A percentile compares a stretch with the other conserved stretches of the same genome.
Conservation (phyloP, 345 rosid species). For the Camelina laxa region DNA sequence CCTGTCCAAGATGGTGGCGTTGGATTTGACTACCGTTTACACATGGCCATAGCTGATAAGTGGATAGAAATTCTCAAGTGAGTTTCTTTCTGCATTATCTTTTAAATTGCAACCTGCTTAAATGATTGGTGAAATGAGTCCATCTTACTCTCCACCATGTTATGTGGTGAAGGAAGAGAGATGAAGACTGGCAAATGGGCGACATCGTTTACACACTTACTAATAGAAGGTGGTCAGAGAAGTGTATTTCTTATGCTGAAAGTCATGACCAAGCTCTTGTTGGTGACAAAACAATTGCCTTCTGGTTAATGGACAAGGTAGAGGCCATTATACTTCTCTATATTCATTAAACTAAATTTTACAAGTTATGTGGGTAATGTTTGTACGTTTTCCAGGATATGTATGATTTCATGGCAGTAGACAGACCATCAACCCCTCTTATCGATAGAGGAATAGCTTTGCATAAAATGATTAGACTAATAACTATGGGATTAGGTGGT, state of each 20-base stretch:
- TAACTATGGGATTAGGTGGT: constrained; percentile 97
- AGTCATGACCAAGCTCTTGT: constrained; percentile 99
- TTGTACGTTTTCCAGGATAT: constrained; percentile 67
- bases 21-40: constrained; percentile 97
- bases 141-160: constrained; percentile 21
- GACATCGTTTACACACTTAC: constrained; percentile 74
- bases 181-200: constrained; percentile 90
- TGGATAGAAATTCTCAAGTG: constrained; percentile 96
- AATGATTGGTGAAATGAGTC: constrained; percentile 8
- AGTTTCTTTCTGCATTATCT: constrained; percentile 31
- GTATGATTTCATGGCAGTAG: constrained; percentile 98
- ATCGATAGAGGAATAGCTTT: constrained; percentile 96
- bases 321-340: not conserved
- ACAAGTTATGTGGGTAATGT: constrained; percentile 6
- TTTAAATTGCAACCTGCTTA: constrained; percentile 2
- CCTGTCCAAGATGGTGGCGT: constrained; percentile 94
- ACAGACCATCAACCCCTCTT: constrained; percentile 77
- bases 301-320: constrained; percentile 99
- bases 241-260: constrained; percentile 89
- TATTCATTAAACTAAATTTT: not conserved
- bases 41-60: constrained; percentile 97
- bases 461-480: constrained; percentile 96
- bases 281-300: constrained; percentile 96
- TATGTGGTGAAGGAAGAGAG: constrained; percentile 68
- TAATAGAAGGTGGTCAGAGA: constrained; percentile 93